Evolutionary conservation across 139 green algal genomes (phyloP).

Genomic region (Tetraselmis chui): DNA sequence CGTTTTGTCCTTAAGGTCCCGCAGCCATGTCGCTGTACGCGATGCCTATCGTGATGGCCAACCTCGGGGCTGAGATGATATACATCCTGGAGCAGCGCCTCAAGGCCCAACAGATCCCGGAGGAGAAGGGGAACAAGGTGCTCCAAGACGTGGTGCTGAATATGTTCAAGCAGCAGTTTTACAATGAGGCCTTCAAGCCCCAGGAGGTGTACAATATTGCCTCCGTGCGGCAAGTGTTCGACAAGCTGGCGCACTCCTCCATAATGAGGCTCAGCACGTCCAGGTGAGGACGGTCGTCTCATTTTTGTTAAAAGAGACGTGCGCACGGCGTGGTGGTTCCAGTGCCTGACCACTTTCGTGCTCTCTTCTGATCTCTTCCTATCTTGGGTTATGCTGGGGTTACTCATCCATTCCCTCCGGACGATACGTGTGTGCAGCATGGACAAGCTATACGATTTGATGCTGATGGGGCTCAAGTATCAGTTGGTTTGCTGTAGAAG

Average conservation of each 20-base stretch:
- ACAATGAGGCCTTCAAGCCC: constrained; percentile 49
- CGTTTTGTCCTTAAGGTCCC: not conserved
- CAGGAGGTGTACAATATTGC: constrained; percentile 50
- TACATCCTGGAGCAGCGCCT: constrained; percentile 72
- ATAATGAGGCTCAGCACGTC: constrained; percentile 66
- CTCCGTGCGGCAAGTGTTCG: constrained; percentile 53
- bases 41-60: constrained; percentile 61
- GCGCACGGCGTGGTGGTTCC: not conserved
- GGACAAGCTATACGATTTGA: constrained; percentile 80
- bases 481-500: constrained; percentile 24
- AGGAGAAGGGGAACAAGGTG: constrained; percentile 45
- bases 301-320: no score
- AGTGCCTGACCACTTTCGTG: not conserved
- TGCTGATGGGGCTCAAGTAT: constrained; percentile 77
- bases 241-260: constrained; percentile 57
- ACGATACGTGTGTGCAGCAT: constrained; percentile 61
- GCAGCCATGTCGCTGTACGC: constrained; percentile 41
- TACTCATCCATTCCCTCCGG: no score
- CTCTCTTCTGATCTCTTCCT: not conserved
- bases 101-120: constrained; percentile 52
- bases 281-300: constrained; percentile 24
- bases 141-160: constrained; percentile 53
- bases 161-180: constrained; percentile 48
- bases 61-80: constrained; percentile 65
- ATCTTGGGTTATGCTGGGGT: not conserved